Base-by-base conservation (phyloP, 371 early-diverging fungal genomes). In the Mortierella sp. region DNA sequence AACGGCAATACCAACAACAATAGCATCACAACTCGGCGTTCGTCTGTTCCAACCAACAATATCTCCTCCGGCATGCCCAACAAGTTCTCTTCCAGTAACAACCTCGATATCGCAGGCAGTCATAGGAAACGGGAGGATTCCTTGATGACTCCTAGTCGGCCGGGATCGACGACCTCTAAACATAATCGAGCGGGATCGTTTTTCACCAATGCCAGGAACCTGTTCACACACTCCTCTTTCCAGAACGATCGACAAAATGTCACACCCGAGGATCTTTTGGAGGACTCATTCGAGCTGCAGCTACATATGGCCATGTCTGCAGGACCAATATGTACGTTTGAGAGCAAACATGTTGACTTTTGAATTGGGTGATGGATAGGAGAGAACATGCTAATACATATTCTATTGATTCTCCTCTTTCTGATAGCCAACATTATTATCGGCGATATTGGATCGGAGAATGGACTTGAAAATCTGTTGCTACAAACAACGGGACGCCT, bases 281-380 rank as follows among this genome's bases (percentile, higher is more conserved):
- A 76, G 19, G 79, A 78, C 37, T 47, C 84, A 1, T 67, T 88
- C 31, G 89, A 91, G 66, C 68, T 91, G 43, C 90, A 91, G 66
- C 85, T 91, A 31, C 91, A 91, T 66, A 88, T 90, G 77, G 90
- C 89, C 3, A 70, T 91, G 19, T 87, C 90, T 6, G 90, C 90
- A 37, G 91, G 91, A 8, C 86, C 88, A 37, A 81, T 91, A 16
- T 74, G 84, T 83, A 73, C 63, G 82, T 66, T 45, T 43, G 16
- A 8, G 6, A 34, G 34, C 19, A 31, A 2, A 19, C 34, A 19
- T 2, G 7, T 0, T 31, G 29, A 16, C 6, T 8, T 16, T 0
- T 31, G 29, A 16, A 2, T 8, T 34, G 7, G 13, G 19, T 5
- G 37, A 22, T 58, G 34, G 2, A 19, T 2, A 29, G 7, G 34